These are phyloP conservation scores for Straminergon stramineum DNA, from an alignment of 225 moss, liverwort and hornwort species.

Conservation along the genomic window DNA sequence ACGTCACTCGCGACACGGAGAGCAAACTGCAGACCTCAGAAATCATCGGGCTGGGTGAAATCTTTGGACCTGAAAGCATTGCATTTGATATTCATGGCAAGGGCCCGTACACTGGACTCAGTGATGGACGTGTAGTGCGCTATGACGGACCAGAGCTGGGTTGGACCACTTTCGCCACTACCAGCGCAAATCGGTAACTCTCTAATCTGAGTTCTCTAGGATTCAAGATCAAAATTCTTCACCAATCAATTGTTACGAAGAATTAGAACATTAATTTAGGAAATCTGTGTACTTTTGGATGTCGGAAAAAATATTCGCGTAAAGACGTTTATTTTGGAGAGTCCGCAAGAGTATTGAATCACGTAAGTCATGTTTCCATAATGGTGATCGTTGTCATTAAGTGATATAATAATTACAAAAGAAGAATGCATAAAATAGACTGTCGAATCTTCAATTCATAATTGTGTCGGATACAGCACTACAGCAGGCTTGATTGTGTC, in stretches of 20 bases:
- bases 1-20: slow-evolving; percentile 22
- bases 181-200: slow-evolving; percentile 48
- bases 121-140: slow-evolving; percentile 72
- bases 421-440: background rate
- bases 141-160: slow-evolving; percentile 72
- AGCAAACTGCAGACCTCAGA: slow-evolving; percentile 31
- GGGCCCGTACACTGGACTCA: slow-evolving; percentile 77
- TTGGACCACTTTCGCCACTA: slow-evolving; percentile 73
- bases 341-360: background rate
- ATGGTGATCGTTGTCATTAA: background rate
- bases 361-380: background rate
- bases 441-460: background rate
- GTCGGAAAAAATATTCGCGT: background rate
- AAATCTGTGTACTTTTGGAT: background rate
- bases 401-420: background rate
- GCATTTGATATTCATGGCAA: slow-evolving; percentile 65
- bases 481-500: background rate
- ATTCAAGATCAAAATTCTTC: background rate
- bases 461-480: background rate
- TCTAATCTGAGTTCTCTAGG: background rate
- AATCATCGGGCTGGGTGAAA: slow-evolving; percentile 16
- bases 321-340: background rate
- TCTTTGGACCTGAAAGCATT: slow-evolving; percentile 82
- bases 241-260: background rate
- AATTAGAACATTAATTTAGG: background rate